Evolutionary conservation across 441 rosid genomes (phyloP).

Genomic region (Pelargonium citronellum): DNA sequence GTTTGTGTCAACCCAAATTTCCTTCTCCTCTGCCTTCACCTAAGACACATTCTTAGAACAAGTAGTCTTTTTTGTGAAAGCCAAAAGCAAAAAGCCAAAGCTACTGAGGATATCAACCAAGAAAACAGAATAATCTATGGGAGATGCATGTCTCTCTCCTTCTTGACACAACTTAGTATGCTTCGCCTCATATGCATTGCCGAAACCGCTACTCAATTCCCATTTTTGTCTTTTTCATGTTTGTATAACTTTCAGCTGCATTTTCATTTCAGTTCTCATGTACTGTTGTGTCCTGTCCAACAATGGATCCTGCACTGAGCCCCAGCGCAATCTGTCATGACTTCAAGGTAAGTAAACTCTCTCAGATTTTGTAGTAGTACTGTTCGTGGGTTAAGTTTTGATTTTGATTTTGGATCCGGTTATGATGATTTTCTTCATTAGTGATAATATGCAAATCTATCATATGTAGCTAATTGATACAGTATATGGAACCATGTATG

Average conservation of each 20-base stretch:
- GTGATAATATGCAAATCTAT: neutral
- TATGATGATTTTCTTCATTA: neutral
- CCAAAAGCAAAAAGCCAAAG: neutral
- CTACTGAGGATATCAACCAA: slow-evolving; percentile 10
- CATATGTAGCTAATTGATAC: neutral
- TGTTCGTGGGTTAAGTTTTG: slow-evolving; percentile 1
- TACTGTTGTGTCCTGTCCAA: neutral
- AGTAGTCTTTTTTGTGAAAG: neutral
- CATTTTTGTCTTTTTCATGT: slow-evolving; percentile 1
- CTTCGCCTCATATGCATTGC: slow-evolving; percentile 15
- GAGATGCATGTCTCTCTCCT: slow-evolving; percentile 3
- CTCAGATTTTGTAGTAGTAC: neutral
- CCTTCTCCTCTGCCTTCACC: neutral
- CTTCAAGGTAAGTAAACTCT: slow-evolving; percentile 25
- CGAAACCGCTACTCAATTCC: slow-evolving; percentile 16
- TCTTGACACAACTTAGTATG: slow-evolving; percentile 3
- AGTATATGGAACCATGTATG: neutral
- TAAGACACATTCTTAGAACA: slow-evolving; percentile 1
- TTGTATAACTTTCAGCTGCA: slow-evolving; percentile 1
- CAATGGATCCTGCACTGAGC: slow-evolving; percentile 29
- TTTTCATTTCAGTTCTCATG: slow-evolving; percentile 6
- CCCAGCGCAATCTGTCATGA: slow-evolving; percentile 12
- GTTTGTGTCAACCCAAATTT: slow-evolving; percentile 12
- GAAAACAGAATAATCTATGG: slow-evolving; percentile 9
- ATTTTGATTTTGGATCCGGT: slow-evolving; percentile 8